Evolutionary conservation across 2,329 filamentous ascomycete species (phyloP).

Genomic region (Penicillium sp.): DNA sequence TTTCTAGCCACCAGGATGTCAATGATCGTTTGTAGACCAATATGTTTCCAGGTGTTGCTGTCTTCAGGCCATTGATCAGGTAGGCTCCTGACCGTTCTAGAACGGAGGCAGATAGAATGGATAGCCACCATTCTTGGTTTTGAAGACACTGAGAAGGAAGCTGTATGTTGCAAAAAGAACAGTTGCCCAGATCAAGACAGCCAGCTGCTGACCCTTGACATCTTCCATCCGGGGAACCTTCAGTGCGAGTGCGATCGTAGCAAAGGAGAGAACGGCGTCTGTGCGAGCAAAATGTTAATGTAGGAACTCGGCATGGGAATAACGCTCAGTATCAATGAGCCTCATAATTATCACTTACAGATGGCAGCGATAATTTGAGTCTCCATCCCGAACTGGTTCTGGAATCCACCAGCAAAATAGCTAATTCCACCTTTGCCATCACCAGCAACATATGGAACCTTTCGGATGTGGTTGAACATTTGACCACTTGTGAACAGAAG

Average conservation of each 20-base stretch:
- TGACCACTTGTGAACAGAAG: slow-evolving; percentile 93
- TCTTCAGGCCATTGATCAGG: background rate
- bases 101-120: slow-evolving; percentile 94
- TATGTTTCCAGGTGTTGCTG: background rate
- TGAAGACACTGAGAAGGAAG: slow-evolving; percentile 90
- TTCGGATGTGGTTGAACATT: slow-evolving; percentile 99
- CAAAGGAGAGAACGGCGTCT: slow-evolving; percentile 83
- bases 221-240: slow-evolving; percentile 90
- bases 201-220: slow-evolving; percentile 72
- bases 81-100: slow-evolving; percentile 60
- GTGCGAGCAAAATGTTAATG: slow-evolving; percentile 15
- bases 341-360: slow-evolving; percentile 62
- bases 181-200: slow-evolving; percentile 75
- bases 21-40: background rate
- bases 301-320: background rate
- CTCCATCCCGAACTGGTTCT: slow-evolving; percentile 90
- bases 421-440: slow-evolving; percentile 81
- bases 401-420: slow-evolving; percentile 90
- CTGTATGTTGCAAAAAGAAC: slow-evolving; percentile 84
- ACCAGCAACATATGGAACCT: slow-evolving; percentile 85
- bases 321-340: background rate
- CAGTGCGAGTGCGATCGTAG: slow-evolving; percentile 83
- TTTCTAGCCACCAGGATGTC: background rate
- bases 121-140: slow-evolving; percentile 91
- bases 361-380: slow-evolving; percentile 92